Base-by-base conservation (phyloP, 805 yeast genomes). In the Kluyveromyces dobzhanskii region DNA sequence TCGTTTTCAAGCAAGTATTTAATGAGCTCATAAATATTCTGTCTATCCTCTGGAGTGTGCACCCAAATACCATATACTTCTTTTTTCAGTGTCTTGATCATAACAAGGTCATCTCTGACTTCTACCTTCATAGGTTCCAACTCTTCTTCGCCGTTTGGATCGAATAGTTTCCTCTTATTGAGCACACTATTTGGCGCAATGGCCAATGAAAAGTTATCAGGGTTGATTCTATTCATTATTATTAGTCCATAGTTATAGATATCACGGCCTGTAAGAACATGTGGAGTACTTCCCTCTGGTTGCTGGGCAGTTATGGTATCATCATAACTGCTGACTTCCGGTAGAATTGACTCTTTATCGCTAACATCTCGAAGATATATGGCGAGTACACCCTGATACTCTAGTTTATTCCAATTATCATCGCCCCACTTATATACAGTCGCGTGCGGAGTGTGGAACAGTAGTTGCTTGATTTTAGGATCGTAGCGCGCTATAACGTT, bases 11-110 rank as follows among this genome's bases (percentile, higher is more conserved):
- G 43, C 24, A 57, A 44, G 41, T 57, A 56, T 38, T 60, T 60
- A 16, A 69, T 50, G 37, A 69, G 44, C 49, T 77, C 74, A 49
- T 65, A 73, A 30, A 83, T 62, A 48, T 74, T 73, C 32, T 70
- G 70, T 56, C 90, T 67, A 51, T 82, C 88, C 6, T 70, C 74
- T 32, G 71, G 78, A 40, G 81, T 76, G 53, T 80, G 84, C 16
- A 83, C 69, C 92, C 92, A 84, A 35, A 84, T 62, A 1, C 94
- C 94, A 56, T 71, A 83, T 10, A 82, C 79, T 32, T 80, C 84
- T 17, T 82, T 86, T 37, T 73, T 63, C 37, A 79, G 62, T 50
- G 77, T 79, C 54, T 78, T 78, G 16, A 84, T 72, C 39, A 84
- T 83, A 30, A 84, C 74, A 53, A 82, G 66, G 41, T 79, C 81